Evolutionary conservation across 2,329 filamentous ascomycete species (phyloP).

Genomic region (Colletotrichum viniferum): DNA sequence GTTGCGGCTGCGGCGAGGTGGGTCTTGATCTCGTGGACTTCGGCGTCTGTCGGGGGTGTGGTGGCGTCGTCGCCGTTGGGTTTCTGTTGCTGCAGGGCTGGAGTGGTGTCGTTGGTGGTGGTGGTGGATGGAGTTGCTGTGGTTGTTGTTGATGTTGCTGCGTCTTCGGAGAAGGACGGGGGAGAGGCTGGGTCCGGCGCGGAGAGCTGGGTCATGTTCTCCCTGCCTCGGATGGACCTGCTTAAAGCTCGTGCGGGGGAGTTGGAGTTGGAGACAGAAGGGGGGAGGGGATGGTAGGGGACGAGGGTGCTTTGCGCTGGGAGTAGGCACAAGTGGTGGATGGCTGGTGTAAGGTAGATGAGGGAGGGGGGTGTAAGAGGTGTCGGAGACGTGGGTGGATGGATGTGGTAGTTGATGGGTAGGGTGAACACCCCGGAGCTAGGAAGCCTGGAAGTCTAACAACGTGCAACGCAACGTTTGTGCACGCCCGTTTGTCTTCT

Average conservation of each 20-base stretch:
- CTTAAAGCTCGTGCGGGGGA: background rate
- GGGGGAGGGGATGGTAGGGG: background rate
- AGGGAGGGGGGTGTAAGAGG: background rate
- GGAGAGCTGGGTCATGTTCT: slow-evolving; percentile 24
- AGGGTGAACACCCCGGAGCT: background rate
- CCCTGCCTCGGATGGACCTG: slow-evolving; percentile 11
- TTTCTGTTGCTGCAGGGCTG: slow-evolving; percentile 10
- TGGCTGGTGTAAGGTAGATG: background rate
- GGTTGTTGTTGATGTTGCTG: background rate
- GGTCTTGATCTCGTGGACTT: slow-evolving; percentile 21
- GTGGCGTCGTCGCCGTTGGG: background rate
- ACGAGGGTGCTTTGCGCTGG: background rate
- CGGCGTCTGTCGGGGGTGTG: slow-evolving; percentile 17
- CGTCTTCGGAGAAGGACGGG: slow-evolving; percentile 19
- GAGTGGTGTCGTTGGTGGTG: background rate
- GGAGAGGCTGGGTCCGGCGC: slow-evolving; percentile 21
- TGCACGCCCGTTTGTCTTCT: background rate
- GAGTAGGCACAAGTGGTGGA: background rate
- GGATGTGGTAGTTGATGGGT: background rate
- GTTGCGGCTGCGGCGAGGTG: slow-evolving; percentile 21
- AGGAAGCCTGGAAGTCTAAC: background rate
- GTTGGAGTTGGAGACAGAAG: background rate
- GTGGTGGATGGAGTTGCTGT: background rate
- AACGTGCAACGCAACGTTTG: background rate
- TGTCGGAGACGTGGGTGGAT: background rate